Conservation (phyloP, 768 basidiomycete genomes). For the Tricholoma matsutake region DNA sequence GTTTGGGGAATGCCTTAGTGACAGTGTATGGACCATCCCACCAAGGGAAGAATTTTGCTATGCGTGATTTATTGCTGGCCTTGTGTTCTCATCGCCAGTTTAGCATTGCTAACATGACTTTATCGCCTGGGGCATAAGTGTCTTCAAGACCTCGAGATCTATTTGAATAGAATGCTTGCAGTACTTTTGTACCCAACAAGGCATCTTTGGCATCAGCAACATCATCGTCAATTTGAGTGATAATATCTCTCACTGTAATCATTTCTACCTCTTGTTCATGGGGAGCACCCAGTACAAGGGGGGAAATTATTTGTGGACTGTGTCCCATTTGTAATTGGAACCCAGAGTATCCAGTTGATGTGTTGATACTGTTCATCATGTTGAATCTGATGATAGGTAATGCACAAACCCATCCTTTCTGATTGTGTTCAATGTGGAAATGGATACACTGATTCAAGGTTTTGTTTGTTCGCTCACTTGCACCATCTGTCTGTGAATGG, state of each 20-base stretch:
- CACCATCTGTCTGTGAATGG: constrained; percentile 35
- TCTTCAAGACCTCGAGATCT: neutral
- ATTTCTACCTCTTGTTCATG: too few species aligned
- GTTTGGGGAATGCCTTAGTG: constrained; percentile 8
- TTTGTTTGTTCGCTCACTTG: constrained; percentile 20
- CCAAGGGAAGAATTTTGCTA: constrained; percentile 12
- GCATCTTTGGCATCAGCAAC: constrained; percentile 7
- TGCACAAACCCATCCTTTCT: too few species aligned
- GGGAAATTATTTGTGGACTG: too few species aligned
- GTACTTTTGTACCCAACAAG: constrained; percentile 9
- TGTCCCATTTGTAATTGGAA: too few species aligned
- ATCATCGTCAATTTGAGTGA: constrained; percentile 5
- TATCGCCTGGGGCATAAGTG: too few species aligned
- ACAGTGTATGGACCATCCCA: constrained; percentile 29
- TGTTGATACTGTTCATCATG: too few species aligned
- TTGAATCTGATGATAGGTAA: too few species aligned
- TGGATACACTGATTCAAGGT: too few species aligned
- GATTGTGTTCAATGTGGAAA: too few species aligned
- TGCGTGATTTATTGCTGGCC: constrained; percentile 14
- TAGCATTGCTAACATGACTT: constrained; percentile 27
- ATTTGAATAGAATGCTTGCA: neutral
- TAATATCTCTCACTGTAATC: neutral
- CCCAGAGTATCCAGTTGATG: too few species aligned
- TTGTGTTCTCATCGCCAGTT: constrained; percentile 21
- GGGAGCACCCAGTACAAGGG: too few species aligned